Evolutionary conservation across 2,329 filamentous ascomycete genomes (phyloP).

Genomic region (Didymella segeticola): DNA sequence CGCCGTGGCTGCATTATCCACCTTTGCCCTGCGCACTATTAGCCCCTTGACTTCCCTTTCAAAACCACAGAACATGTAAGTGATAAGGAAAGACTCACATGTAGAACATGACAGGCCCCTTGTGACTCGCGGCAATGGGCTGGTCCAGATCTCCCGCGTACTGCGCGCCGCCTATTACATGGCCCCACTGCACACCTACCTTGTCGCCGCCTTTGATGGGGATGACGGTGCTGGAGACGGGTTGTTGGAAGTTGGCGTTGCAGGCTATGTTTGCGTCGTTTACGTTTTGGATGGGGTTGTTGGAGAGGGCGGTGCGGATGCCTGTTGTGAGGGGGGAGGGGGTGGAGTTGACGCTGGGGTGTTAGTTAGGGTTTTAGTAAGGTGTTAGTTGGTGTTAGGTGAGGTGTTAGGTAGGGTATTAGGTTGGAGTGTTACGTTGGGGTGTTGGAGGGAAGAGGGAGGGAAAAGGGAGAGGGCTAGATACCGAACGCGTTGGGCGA

Average conservation of each 20-base stretch:
- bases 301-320: constrained; percentile 57
- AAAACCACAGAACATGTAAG: not conserved
- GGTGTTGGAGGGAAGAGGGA: not conserved
- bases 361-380: too few species aligned
- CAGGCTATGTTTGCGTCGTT: constrained; percentile 57
- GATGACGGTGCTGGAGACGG: constrained; percentile 51
- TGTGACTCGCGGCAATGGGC: constrained; percentile 58
- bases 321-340: constrained; percentile 60
- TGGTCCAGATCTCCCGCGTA: constrained; percentile 54
- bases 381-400: too few species aligned
- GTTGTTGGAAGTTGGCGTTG: constrained; percentile 51
- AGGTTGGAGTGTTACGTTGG: too few species aligned
- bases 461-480: too few species aligned
- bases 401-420: too few species aligned
- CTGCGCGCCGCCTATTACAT: constrained; percentile 62
- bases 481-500: constrained; percentile 53
- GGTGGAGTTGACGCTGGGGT: constrained; percentile 33
- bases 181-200: constrained; percentile 61
- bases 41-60: not conserved
- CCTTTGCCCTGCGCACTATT: constrained; percentile 39
- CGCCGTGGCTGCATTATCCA: constrained; percentile 49
- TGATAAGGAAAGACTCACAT: constrained; percentile 36
- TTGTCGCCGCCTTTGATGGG: constrained; percentile 59
- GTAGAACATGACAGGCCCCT: constrained; percentile 52
- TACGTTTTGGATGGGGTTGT: constrained; percentile 60